These are phyloP conservation scores for Neonectria sp. DNA, from an alignment of 2,329 filamentous ascomycete genomes.

Conservation along the genomic window DNA sequence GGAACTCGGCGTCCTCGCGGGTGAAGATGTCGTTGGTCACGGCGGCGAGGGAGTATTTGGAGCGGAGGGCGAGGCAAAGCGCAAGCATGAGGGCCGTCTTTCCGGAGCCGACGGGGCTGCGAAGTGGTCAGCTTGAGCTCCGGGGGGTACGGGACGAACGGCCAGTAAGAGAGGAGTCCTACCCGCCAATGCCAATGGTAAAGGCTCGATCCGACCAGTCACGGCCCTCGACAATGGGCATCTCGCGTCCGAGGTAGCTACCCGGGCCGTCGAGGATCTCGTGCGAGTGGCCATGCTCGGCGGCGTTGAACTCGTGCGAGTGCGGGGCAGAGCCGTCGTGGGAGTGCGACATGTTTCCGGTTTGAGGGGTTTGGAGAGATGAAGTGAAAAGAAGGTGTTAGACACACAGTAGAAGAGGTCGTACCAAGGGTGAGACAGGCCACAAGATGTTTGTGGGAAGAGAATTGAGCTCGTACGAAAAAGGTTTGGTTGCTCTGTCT, in stretches of 20 bases:
- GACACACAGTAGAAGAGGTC: too few species aligned
- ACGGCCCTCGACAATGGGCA: conserved; percentile 91
- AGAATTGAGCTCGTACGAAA: conserved; percentile 11
- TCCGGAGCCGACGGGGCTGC: conserved; percentile 92
- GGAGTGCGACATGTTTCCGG: conserved; percentile 57
- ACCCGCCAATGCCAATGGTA: conserved; percentile 98
- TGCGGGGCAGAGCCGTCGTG: conserved; percentile 71
- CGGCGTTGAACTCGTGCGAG: conserved; percentile 69
- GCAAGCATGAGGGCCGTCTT: conserved; percentile 98
- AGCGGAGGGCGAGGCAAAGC: conserved; percentile 87
- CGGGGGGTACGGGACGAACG: not conserved
- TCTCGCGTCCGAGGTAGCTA: conserved; percentile 89
- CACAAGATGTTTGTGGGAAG: not conserved
- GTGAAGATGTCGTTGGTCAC: conserved; percentile 99
- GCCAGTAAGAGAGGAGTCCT: conserved; percentile 48
- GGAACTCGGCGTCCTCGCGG: conserved; percentile 97
- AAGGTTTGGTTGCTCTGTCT: conserved; percentile 2
- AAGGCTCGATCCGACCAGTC: conserved; percentile 93
- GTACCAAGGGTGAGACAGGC: too few species aligned
- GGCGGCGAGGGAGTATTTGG: conserved; percentile 88
- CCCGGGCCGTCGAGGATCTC: conserved; percentile 96
- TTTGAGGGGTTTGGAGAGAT: not conserved
- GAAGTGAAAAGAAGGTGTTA: not conserved
- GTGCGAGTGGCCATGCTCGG: conserved; percentile 93
- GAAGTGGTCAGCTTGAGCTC: not conserved